Conservation (phyloP, 768 basidiomycete species). For the Kwoniella dendrophila region DNA sequence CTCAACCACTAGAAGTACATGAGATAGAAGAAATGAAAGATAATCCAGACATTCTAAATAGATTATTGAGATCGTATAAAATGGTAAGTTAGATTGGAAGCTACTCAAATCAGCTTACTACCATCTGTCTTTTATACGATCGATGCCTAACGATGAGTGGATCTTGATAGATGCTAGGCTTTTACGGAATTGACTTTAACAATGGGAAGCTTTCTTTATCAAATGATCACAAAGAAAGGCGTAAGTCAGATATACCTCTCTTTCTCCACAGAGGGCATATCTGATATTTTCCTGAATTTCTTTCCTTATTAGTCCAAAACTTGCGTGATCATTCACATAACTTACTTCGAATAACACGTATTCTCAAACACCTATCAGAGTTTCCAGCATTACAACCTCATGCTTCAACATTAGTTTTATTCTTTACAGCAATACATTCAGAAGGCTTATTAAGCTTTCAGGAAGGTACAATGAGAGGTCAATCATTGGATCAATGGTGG, state of each 20-base stretch:
- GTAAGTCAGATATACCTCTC: slow-evolving; percentile 24
- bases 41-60: slow-evolving; percentile 27
- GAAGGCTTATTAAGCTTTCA: slow-evolving; percentile 35
- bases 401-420: slow-evolving; percentile 42
- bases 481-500: slow-evolving; percentile 48
- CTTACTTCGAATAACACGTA: slow-evolving; percentile 49
- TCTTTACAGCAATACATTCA: slow-evolving; percentile 36
- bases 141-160: neutral
- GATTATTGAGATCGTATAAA: slow-evolving; percentile 40
- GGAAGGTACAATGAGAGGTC: slow-evolving; percentile 30
- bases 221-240: slow-evolving; percentile 20
- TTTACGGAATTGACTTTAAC: slow-evolving; percentile 47
- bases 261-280: neutral
- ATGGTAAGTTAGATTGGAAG: slow-evolving; percentile 36
- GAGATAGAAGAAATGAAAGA: slow-evolving; percentile 40
- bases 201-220: slow-evolving; percentile 24
- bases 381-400: slow-evolving; percentile 38
- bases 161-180: slow-evolving; percentile 34
- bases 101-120: neutral
- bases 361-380: slow-evolving; percentile 50
- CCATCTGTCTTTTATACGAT: neutral
- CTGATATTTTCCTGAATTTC: neutral
- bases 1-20: slow-evolving; percentile 40
- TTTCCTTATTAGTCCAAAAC: slow-evolving; percentile 39
- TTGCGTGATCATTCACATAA: slow-evolving; percentile 47